Conservation (phyloP, 2,329 filamentous ascomycete species). For the Hortaea sp. region DNA sequence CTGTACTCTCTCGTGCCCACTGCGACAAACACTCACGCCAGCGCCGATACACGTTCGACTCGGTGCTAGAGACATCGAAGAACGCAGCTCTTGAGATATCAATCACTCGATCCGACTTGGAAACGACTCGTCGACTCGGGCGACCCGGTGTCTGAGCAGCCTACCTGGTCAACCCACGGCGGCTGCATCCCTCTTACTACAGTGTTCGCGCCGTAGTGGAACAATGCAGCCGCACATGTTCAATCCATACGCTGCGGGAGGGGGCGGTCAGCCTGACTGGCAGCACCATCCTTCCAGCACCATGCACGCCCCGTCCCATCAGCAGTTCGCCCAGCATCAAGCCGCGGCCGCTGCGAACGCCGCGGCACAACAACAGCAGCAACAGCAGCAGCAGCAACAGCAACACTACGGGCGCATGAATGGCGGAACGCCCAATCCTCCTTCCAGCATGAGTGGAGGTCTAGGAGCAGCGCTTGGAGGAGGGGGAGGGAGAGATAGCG, state of each 20-base stretch:
- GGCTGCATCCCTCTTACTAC: too few relatives aligned
- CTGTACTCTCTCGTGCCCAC: too few relatives aligned
- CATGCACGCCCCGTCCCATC: conserved; percentile 33
- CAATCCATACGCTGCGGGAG: conserved; percentile 37
- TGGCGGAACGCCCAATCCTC: neutral
- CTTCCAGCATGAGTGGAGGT: neutral
- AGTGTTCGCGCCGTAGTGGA: too few relatives aligned
- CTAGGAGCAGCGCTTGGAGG: neutral
- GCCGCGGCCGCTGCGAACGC: conserved; percentile 40
- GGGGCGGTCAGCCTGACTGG: conserved; percentile 47
- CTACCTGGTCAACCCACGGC: too few relatives aligned
- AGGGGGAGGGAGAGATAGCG: neutral
- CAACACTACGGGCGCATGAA: conserved; percentile 23
- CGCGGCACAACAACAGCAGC: conserved; percentile 27
- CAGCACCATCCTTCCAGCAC: conserved; percentile 45
- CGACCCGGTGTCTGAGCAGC: too few relatives aligned
- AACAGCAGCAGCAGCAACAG: conserved; percentile 31
- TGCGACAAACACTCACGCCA: too few relatives aligned
- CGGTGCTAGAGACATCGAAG: too few relatives aligned
- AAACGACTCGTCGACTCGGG: too few relatives aligned
- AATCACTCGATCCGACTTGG: too few relatives aligned
- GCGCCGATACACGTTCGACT: too few relatives aligned
- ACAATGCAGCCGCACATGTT: conserved; percentile 38
- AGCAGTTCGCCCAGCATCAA: conserved; percentile 30
- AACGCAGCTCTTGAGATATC: too few relatives aligned